phyloP scores from a whole-genome alignment of 257 asterid species.

The Solanum clarkiae region DNA sequence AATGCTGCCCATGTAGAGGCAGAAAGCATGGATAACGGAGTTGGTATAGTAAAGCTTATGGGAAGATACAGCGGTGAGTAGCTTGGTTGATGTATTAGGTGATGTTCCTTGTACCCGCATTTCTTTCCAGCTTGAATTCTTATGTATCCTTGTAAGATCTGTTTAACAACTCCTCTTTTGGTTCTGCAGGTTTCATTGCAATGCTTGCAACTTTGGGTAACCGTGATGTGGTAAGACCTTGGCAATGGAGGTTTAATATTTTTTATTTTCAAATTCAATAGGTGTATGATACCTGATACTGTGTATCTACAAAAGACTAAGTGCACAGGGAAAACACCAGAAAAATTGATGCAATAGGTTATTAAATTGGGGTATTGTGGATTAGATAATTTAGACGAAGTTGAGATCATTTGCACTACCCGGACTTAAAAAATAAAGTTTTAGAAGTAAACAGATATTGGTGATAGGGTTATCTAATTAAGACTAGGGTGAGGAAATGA shows the following conservation, averaged over 20 bases:
- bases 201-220: conserved; percentile 92
- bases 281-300: not conserved
- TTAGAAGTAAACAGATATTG: not conserved
- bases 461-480: not conserved
- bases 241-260: not conserved
- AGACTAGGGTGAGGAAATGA: not conserved
- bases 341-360: not conserved
- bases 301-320: not conserved
- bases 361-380: not conserved
- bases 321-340: not conserved
- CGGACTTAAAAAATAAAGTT: not conserved
- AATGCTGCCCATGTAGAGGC: conserved; percentile 98
- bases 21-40: conserved; percentile 83
- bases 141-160: not conserved
- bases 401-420: not conserved
- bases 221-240: conserved; percentile 76
- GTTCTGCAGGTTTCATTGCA: conserved; percentile 76
- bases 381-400: not conserved
- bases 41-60: conserved; percentile 95
- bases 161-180: not conserved
- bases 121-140: not conserved
- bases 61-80: conserved; percentile 84
- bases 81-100: not conserved
- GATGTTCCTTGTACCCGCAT: not conserved
- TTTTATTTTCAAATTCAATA: not conserved